Percentiles rank a stretch among this genome's conserved stretches.
Conservation (phyloP, 139 green algal species). For the Tetradesmus obliquus region DNA sequence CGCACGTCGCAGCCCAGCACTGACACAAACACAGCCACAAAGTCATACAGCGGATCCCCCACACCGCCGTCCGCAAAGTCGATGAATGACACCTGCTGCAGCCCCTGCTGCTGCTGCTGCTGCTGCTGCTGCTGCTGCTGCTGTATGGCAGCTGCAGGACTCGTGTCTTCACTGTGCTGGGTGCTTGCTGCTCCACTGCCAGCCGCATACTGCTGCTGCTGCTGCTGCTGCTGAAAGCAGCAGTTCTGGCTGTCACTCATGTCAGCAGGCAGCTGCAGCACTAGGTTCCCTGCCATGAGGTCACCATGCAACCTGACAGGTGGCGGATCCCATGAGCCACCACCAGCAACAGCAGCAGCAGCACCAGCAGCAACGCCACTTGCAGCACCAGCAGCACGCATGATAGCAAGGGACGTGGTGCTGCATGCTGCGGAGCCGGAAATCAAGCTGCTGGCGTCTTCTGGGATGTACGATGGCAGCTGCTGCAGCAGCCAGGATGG, state of each 20-base stretch:
- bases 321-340: background rate
- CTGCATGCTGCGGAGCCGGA: too few species aligned
- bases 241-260: background rate
- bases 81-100: background rate
- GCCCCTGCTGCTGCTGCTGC: background rate
- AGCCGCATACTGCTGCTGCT: background rate
- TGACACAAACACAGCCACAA: constrained; percentile 42
- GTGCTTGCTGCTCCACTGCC: background rate
- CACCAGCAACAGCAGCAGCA: background rate
- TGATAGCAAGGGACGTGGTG: too few species aligned
- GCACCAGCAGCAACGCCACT: background rate
- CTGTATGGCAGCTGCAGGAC: background rate
- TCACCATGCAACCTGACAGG: constrained; percentile 35
- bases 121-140: background rate
- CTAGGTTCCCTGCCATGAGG: constrained; percentile 32
- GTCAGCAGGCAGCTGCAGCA: background rate
- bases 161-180: background rate
- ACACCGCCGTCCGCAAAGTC: constrained; percentile 34
- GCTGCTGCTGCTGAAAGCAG: constrained; percentile 12
- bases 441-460: background rate
- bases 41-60: constrained; percentile 36
- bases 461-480: background rate
- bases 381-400: background rate
- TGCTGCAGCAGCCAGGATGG: constrained; percentile 15
- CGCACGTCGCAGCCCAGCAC: constrained; percentile 13